A percentile compares a stretch with the other conserved stretches of the same genome.
Conservation (phyloP, 208 protist genomes). For the Acanthamoeba royreba region DNA sequence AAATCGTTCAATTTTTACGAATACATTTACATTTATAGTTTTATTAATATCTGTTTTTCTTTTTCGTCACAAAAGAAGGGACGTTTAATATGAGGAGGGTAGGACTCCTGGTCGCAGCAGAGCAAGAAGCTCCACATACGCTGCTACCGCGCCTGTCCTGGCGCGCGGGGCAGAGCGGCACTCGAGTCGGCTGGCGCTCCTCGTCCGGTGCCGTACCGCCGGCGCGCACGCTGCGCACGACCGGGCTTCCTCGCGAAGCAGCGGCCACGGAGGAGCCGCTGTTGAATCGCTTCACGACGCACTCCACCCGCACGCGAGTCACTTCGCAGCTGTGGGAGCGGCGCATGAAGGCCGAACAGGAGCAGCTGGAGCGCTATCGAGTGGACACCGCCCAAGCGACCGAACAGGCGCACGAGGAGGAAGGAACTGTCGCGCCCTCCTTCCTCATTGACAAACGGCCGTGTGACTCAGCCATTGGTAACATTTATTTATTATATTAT, state of each 20-base stretch:
- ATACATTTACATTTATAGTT: background rate
- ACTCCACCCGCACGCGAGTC: background rate
- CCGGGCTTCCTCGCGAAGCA: background rate
- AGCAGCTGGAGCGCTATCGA: background rate
- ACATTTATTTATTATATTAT: background rate
- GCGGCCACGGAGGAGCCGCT: background rate
- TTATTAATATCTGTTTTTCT: too few relatives aligned
- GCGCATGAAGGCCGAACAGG: background rate
- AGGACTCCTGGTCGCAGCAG: too few relatives aligned
- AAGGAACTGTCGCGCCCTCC: background rate
- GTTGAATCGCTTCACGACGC: background rate
- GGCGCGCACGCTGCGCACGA: background rate
- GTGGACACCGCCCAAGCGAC: background rate
- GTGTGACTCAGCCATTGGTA: background rate
- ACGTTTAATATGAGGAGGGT: too few relatives aligned
- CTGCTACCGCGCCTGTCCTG: too few relatives aligned
- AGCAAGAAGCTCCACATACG: too few relatives aligned
- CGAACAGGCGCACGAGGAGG: background rate
- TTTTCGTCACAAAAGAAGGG: too few relatives aligned
- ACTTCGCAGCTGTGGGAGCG: slow-evolving; percentile 4
- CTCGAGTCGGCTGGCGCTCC: too few relatives aligned
- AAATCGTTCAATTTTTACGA: too few relatives aligned
- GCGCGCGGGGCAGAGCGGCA: too few relatives aligned
- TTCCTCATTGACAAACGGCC: slow-evolving; percentile 6
- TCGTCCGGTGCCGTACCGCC: background rate